Base-by-base conservation (phyloP, 306 rosid species). In the Adenanthera pavonina region DNA sequence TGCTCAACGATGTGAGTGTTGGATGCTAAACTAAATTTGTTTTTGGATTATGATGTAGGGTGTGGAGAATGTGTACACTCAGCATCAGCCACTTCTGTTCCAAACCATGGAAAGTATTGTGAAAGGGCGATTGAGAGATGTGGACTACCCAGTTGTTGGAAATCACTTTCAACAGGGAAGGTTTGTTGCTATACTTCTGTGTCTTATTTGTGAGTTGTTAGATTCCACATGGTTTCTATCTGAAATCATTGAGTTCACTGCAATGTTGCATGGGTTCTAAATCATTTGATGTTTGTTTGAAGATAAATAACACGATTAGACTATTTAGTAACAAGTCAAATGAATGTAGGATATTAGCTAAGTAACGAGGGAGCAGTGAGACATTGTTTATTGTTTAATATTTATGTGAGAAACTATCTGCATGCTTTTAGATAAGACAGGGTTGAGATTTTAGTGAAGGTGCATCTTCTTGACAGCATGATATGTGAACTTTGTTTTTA, bases 141-240 rank as follows among this genome's bases (percentile, higher is more conserved):
- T 88, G 66, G 99, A 95, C 84, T 95, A 93, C 86, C 99, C 98
- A 15, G 89, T 65, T 83, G 69, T 88, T 80, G 98, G 97, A 78
- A 93, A 95, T 84, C 99, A 95, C 84, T 95, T 87, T 83, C 99
- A 95, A 89, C 98, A 93, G 87, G 97, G 88, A 89, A 95, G 98
- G 99, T 95, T 62, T 85, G 94, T 89, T 85, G 70, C 85, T 61
- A 41, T 72, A 60, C 17, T 40, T 34, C 62, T 60, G 49, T 77
- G 34, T 74, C 41, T 62, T 74, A 13, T 52, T 75, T 82, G 40
- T 74, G 78, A 65, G 62, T 65, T 46, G 71, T 60, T 62, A 54
- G 68, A 67, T 30, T 47, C 67, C 51, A 10, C 8, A 1, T 87
- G 82, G 74, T 82, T 76, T 75, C 70, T 71, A 7, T 72, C 72